These are phyloP conservation scores for Ceratobasidium sp. DNA, from an alignment of 1,284 basidiomycete genomes.

Conservation along the genomic window DNA sequence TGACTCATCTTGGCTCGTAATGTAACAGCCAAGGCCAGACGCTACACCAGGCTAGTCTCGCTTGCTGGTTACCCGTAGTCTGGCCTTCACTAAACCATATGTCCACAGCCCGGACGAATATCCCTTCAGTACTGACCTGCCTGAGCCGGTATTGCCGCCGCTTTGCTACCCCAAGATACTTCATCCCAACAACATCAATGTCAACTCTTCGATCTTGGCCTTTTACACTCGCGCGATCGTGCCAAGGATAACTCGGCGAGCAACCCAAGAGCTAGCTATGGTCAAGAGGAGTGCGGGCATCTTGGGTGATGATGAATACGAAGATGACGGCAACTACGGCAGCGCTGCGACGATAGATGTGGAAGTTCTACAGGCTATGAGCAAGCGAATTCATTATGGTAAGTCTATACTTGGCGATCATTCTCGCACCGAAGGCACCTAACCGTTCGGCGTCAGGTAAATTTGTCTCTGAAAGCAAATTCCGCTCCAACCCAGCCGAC, in stretches of 20 bases:
- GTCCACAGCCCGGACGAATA: slow-evolving; percentile 89
- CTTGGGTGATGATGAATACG: slow-evolving; percentile 67
- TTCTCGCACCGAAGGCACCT: not conserved
- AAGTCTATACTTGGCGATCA: slow-evolving; percentile 46
- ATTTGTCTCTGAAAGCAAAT: slow-evolving; percentile 98
- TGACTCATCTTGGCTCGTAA: not conserved
- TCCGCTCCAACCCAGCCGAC: slow-evolving; percentile 79
- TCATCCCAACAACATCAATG: slow-evolving; percentile 84
- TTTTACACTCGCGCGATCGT: slow-evolving; percentile 87
- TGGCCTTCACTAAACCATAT: slow-evolving; percentile 13
- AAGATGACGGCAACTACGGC: slow-evolving; percentile 98
- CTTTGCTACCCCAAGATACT: slow-evolving; percentile 81
- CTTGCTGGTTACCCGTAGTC: not conserved
- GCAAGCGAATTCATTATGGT: slow-evolving; percentile 98
- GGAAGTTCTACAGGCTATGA: slow-evolving; percentile 92
- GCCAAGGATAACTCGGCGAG: slow-evolving; percentile 78
- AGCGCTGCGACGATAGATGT: slow-evolving; percentile 93
- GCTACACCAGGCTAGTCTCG: slow-evolving; percentile 80
- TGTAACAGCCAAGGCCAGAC: slow-evolving; percentile 81
- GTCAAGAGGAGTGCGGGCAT: slow-evolving; percentile 72
- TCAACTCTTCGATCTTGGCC: slow-evolving; percentile 84
- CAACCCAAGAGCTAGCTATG: slow-evolving; percentile 67
- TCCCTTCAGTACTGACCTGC: slow-evolving; percentile 88
- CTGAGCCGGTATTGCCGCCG: slow-evolving; percentile 80
- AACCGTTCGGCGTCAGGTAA: slow-evolving; percentile 71